A percentile compares a stretch with the other conserved stretches of the same genome.
These are phyloP conservation scores for Penicillium chermesinum DNA, from an alignment of 495 filamentous ascomycete species.

Conservation along the genomic window DNA sequence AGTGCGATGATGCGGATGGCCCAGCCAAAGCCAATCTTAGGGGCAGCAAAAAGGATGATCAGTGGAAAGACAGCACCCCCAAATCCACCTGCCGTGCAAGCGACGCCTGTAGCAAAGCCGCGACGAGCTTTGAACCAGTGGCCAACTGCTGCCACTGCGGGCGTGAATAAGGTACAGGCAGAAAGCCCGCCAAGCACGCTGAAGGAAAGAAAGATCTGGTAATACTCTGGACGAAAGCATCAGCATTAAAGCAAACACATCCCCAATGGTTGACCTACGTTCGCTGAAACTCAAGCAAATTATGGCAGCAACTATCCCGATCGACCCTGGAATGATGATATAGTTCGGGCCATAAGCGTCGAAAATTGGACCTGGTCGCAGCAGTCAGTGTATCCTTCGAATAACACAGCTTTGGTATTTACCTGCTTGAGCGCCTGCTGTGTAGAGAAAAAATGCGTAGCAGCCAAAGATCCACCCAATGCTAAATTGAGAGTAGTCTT, in stretches of 20 bases:
- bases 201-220: constrained; percentile 39
- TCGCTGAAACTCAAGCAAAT: constrained; percentile 48
- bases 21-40: constrained; percentile 65
- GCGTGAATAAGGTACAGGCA: constrained; percentile 54
- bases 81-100: constrained; percentile 61
- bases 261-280: constrained; percentile 19
- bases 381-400: not conserved
- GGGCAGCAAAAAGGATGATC: constrained; percentile 58
- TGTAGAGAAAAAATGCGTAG: constrained; percentile 55
- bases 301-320: constrained; percentile 25
- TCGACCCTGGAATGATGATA: constrained; percentile 22
- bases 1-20: constrained; percentile 65
- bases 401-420: not conserved
- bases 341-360: constrained; percentile 24
- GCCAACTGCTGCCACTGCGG: constrained; percentile 50
- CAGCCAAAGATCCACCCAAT: constrained; percentile 72
- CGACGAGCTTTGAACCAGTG: constrained; percentile 69
- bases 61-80: constrained; percentile 71
- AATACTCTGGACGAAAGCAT: too few relatives aligned
- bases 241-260: too few relatives aligned
- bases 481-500: constrained; percentile 47
- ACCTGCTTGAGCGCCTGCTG: constrained; percentile 43
- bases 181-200: constrained; percentile 33
- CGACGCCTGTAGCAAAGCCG: constrained; percentile 68
- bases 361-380: constrained; percentile 23